Evolutionary conservation across 148 eudicot genomes (phyloP).

Genomic region (Euryodendron excelsum): DNA sequence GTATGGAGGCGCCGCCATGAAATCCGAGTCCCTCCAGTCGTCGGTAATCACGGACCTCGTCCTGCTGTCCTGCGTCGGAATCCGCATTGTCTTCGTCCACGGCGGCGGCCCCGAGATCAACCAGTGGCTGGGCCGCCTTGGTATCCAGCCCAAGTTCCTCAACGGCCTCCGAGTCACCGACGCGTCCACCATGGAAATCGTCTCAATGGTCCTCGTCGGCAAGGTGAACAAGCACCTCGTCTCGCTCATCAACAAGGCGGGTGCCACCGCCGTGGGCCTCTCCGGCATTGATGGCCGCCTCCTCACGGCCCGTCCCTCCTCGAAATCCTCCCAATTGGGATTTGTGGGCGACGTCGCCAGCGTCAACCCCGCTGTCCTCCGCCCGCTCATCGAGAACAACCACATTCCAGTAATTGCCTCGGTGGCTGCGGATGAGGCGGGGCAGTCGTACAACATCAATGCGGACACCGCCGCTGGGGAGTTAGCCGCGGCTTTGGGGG

Average conservation of each 20-base stretch:
- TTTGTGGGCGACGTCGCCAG: slow-evolving; percentile 77
- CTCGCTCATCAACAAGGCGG: slow-evolving; percentile 71
- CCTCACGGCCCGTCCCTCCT: slow-evolving; percentile 64
- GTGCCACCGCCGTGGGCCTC: slow-evolving; percentile 72
- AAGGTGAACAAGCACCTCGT: slow-evolving; percentile 72
- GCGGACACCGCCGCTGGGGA: slow-evolving; percentile 88
- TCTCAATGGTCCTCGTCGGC: slow-evolving; percentile 77
- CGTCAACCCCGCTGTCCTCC: slow-evolving; percentile 55
- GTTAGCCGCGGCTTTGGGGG: slow-evolving; percentile 73
- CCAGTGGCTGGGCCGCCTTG: slow-evolving; percentile 50
- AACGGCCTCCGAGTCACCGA: slow-evolving; percentile 76
- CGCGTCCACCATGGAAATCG: slow-evolving; percentile 78
- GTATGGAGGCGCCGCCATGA: slow-evolving; percentile 91
- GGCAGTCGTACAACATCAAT: slow-evolving; percentile 72
- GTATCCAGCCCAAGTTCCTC: slow-evolving; percentile 59
- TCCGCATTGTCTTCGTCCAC: slow-evolving; percentile 66
- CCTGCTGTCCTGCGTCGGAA: slow-evolving; percentile 66
- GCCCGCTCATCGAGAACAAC: slow-evolving; percentile 51
- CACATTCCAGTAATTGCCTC: slow-evolving; percentile 78
- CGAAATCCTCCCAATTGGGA: slow-evolving; percentile 54
- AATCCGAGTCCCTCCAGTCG: slow-evolving; percentile 63
- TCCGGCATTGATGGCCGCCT: slow-evolving; percentile 74
- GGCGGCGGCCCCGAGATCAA: slow-evolving; percentile 90
- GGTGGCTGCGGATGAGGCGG: slow-evolving; percentile 62
- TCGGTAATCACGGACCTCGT: slow-evolving; percentile 72